A percentile compares a stretch with the other conserved stretches of the same genome.
Evolutionary conservation across 2,329 filamentous ascomycete genomes (phyloP).

Genomic region (Teratosphaeria destructans): DNA sequence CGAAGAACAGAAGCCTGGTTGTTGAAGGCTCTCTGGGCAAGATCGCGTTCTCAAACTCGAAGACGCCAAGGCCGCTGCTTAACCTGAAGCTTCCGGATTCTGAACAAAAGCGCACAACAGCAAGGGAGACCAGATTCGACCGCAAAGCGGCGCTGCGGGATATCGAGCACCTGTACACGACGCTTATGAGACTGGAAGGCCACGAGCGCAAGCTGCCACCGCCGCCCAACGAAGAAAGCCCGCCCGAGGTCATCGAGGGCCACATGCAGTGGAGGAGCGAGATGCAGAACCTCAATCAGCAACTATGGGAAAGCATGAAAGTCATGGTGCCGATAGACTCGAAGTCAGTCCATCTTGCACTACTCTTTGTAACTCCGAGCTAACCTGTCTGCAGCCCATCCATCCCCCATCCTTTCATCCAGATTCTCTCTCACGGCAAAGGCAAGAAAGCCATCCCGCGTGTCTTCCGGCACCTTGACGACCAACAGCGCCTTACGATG

Average conservation of each 20-base stretch:
- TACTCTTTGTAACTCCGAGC: neutral
- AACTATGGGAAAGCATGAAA: conserved; percentile 78
- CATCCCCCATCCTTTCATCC: conserved; percentile 79
- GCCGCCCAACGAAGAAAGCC: conserved; percentile 51
- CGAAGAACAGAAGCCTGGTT: conserved; percentile 93
- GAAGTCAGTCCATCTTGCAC: conserved; percentile 28
- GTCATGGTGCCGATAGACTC: conserved; percentile 79
- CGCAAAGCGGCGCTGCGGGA: conserved; percentile 74
- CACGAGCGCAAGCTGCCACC: conserved; percentile 73
- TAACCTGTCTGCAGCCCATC: conserved; percentile 44
- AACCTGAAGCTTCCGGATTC: conserved; percentile 86
- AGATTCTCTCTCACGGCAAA: conserved; percentile 86
- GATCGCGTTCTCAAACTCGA: conserved; percentile 98
- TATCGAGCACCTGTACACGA: conserved; percentile 80
- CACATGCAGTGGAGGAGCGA: conserved; percentile 73
- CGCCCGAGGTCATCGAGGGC: conserved; percentile 58
- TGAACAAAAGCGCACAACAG: conserved; percentile 42
- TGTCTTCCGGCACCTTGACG: conserved; percentile 85
- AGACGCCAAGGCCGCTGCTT: conserved; percentile 86
- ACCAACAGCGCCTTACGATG: conserved; percentile 87
- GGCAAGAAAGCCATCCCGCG: conserved; percentile 93
- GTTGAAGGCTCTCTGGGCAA: conserved; percentile 94
- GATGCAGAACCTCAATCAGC: conserved; percentile 60
- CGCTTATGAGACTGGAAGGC: conserved; percentile 88
- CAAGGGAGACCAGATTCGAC: conserved; percentile 48